Evolutionary conservation across 208 protist genomes (phyloP).

Genomic region (Borovskyia barvae): DNA sequence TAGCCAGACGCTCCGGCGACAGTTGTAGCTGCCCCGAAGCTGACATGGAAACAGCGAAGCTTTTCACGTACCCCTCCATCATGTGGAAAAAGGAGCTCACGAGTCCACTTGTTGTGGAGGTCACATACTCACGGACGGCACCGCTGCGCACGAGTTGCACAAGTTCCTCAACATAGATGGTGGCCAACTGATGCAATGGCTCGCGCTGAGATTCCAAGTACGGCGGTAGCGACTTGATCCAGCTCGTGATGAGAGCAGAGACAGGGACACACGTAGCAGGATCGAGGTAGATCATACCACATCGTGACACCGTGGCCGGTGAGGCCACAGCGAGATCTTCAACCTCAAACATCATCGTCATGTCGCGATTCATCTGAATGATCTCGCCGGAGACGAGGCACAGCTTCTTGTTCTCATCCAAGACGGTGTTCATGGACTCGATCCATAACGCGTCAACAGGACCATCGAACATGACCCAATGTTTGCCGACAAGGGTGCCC

Average conservation of each 20-base stretch:
- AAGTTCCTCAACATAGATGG: slow-evolving; percentile 76
- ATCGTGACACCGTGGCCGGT: slow-evolving; percentile 97
- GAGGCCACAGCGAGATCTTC: slow-evolving; percentile 96
- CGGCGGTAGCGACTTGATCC: slow-evolving; percentile 72
- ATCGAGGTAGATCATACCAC: slow-evolving; percentile 98
- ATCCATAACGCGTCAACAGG: slow-evolving; percentile 97
- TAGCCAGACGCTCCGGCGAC: slow-evolving; percentile 39
- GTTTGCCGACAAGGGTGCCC: slow-evolving; percentile 83
- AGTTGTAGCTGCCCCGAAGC: slow-evolving; percentile 14
- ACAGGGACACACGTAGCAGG: slow-evolving; percentile 87
- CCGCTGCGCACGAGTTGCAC: slow-evolving; percentile 82
- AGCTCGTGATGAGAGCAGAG: slow-evolving; percentile 74
- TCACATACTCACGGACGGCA: slow-evolving; percentile 88
- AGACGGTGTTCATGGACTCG: slow-evolving; percentile 96
- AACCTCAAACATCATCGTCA: slow-evolving; percentile 98
- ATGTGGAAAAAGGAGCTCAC: slow-evolving; percentile 92
- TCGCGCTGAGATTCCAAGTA: slow-evolving; percentile 81
- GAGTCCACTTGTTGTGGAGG: slow-evolving; percentile 93
- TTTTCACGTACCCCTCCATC: slow-evolving; percentile 88
- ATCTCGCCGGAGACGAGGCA: slow-evolving; percentile 95
- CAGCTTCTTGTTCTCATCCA: slow-evolving; percentile 96
- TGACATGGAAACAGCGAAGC: slow-evolving; percentile 43
- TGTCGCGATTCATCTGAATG: slow-evolving; percentile 94
- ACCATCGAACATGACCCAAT: slow-evolving; percentile 98
- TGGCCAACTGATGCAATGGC: slow-evolving; percentile 52